These are phyloP conservation scores for Trichoderma guizhouense DNA, from an alignment of 2,329 filamentous ascomycete species.

Conservation along the genomic window DNA sequence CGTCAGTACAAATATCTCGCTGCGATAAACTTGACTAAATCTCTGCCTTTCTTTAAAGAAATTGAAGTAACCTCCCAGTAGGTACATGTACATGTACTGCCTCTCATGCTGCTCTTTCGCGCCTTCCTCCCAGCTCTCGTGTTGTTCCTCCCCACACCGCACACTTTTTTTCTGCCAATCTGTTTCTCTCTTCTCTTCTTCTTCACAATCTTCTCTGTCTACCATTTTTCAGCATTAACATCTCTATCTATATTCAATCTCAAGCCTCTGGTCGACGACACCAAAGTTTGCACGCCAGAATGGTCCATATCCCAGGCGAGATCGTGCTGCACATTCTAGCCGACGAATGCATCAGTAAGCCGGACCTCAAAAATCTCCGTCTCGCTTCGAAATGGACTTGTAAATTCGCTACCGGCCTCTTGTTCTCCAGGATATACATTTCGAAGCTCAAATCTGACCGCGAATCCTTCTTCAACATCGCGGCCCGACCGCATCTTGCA, in stretches of 20 bases:
- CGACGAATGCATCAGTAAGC: not conserved
- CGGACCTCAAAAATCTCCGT: not conserved
- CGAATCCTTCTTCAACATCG: not conserved
- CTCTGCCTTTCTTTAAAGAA: not conserved
- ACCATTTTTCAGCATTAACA: not conserved
- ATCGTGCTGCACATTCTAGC: not conserved
- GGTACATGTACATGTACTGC: not conserved
- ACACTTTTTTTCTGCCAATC: not conserved
- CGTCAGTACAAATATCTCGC: no score
- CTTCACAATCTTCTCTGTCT: not conserved
- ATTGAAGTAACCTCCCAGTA: not conserved
- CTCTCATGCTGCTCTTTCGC: not conserved
- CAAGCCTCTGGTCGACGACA: not conserved
- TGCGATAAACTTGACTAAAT: not conserved
- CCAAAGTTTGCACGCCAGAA: not conserved
- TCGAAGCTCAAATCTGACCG: not conserved
- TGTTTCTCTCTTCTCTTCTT: not conserved
- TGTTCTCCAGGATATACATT: not conserved
- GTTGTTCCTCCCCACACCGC: not conserved
- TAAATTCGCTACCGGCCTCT: not conserved
- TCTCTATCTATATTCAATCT: not conserved
- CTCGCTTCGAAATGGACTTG: not conserved
- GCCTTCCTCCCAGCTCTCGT: not conserved
- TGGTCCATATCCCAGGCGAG: not conserved
- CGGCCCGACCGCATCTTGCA: not conserved